Conservation (phyloP, 192 early-diverging fungal species). For the Entomortierella beljakovae region DNA sequence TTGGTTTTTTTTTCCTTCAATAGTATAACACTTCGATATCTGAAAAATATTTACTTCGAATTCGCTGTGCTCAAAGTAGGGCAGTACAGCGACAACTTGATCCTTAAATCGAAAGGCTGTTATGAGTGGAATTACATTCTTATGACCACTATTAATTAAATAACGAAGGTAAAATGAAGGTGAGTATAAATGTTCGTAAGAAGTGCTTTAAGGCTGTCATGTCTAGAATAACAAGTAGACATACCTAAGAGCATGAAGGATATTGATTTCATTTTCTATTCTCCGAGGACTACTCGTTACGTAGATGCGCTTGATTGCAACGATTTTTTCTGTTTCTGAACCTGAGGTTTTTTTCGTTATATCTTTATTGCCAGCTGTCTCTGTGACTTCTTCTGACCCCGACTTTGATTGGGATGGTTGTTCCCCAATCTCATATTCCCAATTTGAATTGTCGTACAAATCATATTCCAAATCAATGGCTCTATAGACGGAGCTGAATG, state of each 20-base stretch:
- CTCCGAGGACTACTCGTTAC: slow-evolving; percentile 81
- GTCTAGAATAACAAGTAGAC: no score
- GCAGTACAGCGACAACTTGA: slow-evolving; percentile 85
- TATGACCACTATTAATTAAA: slow-evolving; percentile 62
- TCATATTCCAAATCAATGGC: slow-evolving; percentile 83
- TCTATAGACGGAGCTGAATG: slow-evolving; percentile 94
- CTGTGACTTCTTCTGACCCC: background rate
- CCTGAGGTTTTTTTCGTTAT: background rate
- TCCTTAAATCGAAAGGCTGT: slow-evolving; percentile 83
- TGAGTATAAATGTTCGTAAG: no score
- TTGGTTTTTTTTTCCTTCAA: background rate
- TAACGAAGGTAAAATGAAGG: background rate
- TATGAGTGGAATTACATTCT: slow-evolving; percentile 81
- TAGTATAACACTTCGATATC: background rate
- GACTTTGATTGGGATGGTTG: slow-evolving; percentile 15
- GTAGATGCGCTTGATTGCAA: slow-evolving; percentile 92
- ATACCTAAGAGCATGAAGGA: slow-evolving; percentile 76
- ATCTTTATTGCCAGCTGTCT: background rate
- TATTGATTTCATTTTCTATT: slow-evolving; percentile 85
- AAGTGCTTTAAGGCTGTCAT: no score
- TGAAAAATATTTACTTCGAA: slow-evolving; percentile 68
- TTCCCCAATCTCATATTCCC: slow-evolving; percentile 62
- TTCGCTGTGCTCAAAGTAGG: slow-evolving; percentile 86
- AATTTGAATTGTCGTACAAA: slow-evolving; percentile 75
- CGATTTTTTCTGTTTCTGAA: slow-evolving; percentile 53